These are phyloP conservation scores for Boletus pseudo-olivaceus DNA, from an alignment of 768 basidiomycete species.

Conservation along the genomic window DNA sequence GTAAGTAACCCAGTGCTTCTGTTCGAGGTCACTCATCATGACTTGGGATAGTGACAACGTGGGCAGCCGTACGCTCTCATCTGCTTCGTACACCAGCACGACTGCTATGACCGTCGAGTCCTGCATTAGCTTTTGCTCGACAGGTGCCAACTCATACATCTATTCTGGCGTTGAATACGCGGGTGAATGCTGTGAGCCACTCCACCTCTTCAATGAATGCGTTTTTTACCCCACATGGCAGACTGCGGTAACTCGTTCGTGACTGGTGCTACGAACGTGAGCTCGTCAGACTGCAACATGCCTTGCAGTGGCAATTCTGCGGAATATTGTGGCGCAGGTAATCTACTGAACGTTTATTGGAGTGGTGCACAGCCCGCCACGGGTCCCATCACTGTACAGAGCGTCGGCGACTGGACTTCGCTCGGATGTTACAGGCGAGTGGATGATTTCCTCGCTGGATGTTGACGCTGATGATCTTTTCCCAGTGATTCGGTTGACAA, in stretches of 20 bases:
- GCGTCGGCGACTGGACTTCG: slow-evolving; percentile 61
- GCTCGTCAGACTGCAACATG: slow-evolving; percentile 55
- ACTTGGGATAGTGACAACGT: slow-evolving; percentile 56
- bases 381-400: slow-evolving; percentile 46
- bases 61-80: slow-evolving; percentile 55
- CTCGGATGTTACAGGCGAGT: slow-evolving; percentile 73
- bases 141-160: slow-evolving; percentile 38
- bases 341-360: slow-evolving; percentile 61
- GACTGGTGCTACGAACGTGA: slow-evolving; percentile 42
- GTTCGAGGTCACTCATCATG: slow-evolving; percentile 13
- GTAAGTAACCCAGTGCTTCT: slow-evolving; percentile 33
- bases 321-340: slow-evolving; percentile 60
- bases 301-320: slow-evolving; percentile 55
- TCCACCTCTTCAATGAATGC: neutral
- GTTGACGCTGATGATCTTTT: neutral
- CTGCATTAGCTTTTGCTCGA: slow-evolving; percentile 44
- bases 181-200: slow-evolving; percentile 57
- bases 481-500: slow-evolving; percentile 33
- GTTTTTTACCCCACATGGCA: slow-evolving; percentile 24
- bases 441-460: neutral
- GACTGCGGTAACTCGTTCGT: slow-evolving; percentile 62
- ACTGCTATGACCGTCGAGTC: slow-evolving; percentile 60
- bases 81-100: slow-evolving; percentile 42
- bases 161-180: slow-evolving; percentile 72
- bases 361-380: slow-evolving; percentile 42